Evolutionary conservation across 2,329 filamentous ascomycete species (phyloP), one percentile per base, ranked within the genome.

Genomic region (Cercospora janseana): DNA sequence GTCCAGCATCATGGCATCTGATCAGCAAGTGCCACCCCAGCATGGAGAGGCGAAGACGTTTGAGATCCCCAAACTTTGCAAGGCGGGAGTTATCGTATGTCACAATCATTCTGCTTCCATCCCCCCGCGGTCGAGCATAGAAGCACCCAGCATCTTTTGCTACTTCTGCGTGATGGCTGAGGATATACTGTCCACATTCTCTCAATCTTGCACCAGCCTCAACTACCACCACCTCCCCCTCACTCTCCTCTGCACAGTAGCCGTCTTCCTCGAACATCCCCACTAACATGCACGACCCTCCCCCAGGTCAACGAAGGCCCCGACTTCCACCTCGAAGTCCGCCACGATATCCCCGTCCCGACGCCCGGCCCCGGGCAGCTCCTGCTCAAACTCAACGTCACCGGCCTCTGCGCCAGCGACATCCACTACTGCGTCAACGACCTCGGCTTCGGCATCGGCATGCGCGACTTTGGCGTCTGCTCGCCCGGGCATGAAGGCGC

Each of bases 321-420:
- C 0, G 61, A 76, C 55, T 78, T 78, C 56, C 62, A 63, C 6
- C 63, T 78, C 29, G 71, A 74, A 51, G 69, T 78, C 8, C 68
- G 73, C 57, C 13, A 37, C 26, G 67, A 68, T 51, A 73, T 78
- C 2, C 68, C 71, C n/a, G 74, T 78, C 0, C 76, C 76, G 2
- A 68, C 73, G 35, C 72, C 74, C 44, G 51, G 51, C 29, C 55
- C 76, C 74, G 70, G 79, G 43, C 78, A 82, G 52, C 66, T 82
- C 24, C 71, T 82, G 12, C 70, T 82, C 61, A 75, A 75, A 51
- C 70, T 82, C 49, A 82, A 81, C 50, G 70, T 71, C 13, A 82
- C 79, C 2, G 79, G 80, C 1, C 71, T 83, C 49, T 82, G 79
- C 66, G 73, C 75, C 45, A 75, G 72, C 20, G 80, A 82, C 57